A percentile compares a stretch with the other conserved stretches of the same genome.
Evolutionary conservation across 208 protist species (phyloP).

Genomic region (Phytomonas francai): DNA sequence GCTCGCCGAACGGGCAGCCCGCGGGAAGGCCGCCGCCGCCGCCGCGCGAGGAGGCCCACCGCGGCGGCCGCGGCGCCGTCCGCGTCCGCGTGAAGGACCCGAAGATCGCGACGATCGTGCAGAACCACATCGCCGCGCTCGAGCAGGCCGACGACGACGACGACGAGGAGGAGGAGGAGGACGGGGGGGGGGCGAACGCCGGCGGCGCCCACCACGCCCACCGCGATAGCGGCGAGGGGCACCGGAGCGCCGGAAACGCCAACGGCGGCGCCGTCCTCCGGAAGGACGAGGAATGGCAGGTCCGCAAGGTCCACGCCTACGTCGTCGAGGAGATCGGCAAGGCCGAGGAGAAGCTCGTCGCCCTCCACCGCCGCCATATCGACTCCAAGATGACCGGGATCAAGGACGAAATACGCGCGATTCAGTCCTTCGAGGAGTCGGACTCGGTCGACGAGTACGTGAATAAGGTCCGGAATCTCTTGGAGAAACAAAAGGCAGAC

Average conservation of each 20-base stretch:
- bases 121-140: conserved; percentile 75
- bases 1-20: conserved; percentile 4
- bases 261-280: conserved; percentile 5
- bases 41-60: conserved; percentile 10
- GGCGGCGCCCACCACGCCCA: too few relatives aligned
- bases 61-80: conserved; percentile 13
- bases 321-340: conserved; percentile 90
- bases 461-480: conserved; percentile 45
- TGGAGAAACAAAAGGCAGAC: conserved; percentile 68
- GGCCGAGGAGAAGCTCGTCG: conserved; percentile 92
- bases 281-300: conserved; percentile 70
- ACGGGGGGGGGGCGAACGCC: conserved; percentile 22
- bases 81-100: conserved; percentile 61
- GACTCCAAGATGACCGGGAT: conserved; percentile 92
- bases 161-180: conserved; percentile 50
- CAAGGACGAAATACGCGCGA: conserved; percentile 88
- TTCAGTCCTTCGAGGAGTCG: conserved; percentile 87
- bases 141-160: conserved; percentile 43
- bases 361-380: conserved; percentile 88
- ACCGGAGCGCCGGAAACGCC: not conserved
- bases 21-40: not conserved
- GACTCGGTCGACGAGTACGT: conserved; percentile 90
- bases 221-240: conserved; percentile 7
- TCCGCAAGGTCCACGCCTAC: conserved; percentile 84
- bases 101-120: conserved; percentile 85